These are phyloP conservation scores for Hemileccinum impolitum DNA, from an alignment of 768 basidiomycete genomes.

Conservation along the genomic window DNA sequence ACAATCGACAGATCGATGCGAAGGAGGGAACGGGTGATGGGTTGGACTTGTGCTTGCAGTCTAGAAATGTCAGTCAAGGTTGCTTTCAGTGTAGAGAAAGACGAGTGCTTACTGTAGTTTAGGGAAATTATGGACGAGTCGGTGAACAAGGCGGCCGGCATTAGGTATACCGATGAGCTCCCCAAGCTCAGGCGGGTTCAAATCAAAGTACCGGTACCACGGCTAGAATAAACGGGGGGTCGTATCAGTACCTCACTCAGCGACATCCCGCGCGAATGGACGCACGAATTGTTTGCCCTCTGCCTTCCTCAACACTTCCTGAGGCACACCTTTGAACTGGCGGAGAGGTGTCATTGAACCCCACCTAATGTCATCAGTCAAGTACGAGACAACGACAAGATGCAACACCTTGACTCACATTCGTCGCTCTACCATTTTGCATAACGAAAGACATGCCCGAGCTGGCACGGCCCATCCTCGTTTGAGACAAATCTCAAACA, in stretches of 20 bases:
- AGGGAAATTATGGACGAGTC: slow-evolving; percentile 94
- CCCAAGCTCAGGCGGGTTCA: slow-evolving; percentile 88
- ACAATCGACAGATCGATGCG: slow-evolving; percentile 91
- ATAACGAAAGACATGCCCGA: slow-evolving; percentile 85
- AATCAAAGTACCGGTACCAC: slow-evolving; percentile 96
- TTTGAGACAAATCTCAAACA: slow-evolving; percentile 97
- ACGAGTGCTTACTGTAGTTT: slow-evolving; percentile 69
- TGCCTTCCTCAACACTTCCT: slow-evolving; percentile 82
- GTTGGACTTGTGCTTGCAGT: slow-evolving; percentile 93
- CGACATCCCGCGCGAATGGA: slow-evolving; percentile 9
- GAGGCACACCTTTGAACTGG: slow-evolving; percentile 90
- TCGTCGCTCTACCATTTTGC: slow-evolving; percentile 91
- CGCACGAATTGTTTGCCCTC: slow-evolving; percentile 96
- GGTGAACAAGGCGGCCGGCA: slow-evolving; percentile 87
- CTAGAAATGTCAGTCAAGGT: slow-evolving; percentile 32
- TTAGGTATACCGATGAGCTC: slow-evolving; percentile 94
- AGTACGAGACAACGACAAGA: neutral
- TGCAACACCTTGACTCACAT: slow-evolving; percentile 49
- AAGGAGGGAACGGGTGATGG: slow-evolving; percentile 90
- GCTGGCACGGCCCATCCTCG: slow-evolving; percentile 98
- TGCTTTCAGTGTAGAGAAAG: neutral
- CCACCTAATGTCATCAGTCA: slow-evolving; percentile 59
- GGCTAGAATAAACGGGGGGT: slow-evolving; percentile 44
- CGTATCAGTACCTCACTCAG: neutral
- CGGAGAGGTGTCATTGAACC: slow-evolving; percentile 95